A percentile compares a stretch with the other conserved stretches of the same genome.
Conservation (phyloP, 2,329 filamentous ascomycete genomes). For the Cladophialophora bantiana region DNA sequence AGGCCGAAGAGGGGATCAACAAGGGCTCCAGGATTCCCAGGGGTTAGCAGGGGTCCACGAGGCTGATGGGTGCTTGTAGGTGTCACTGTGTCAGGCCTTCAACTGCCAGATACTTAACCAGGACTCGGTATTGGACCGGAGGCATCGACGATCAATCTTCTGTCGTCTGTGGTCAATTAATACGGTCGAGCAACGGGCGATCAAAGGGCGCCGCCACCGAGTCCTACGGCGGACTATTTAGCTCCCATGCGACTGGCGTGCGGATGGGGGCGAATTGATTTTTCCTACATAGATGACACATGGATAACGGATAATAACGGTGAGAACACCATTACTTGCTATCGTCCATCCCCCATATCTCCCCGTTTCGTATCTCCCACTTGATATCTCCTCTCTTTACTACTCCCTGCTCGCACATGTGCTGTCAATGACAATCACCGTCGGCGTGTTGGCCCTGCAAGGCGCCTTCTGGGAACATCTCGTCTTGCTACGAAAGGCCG, state of each 20-base stretch:
- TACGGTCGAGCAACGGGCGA: no score
- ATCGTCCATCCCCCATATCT: not conserved
- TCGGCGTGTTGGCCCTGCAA: conserved; percentile 78
- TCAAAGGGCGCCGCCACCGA: no score
- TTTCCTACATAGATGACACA: not conserved
- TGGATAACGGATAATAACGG: not conserved
- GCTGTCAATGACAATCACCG: conserved; percentile 51
- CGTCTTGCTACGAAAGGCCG: conserved; percentile 73
- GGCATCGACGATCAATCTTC: no score
- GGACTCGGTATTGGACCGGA: no score
- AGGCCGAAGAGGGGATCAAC: conserved; percentile 20
- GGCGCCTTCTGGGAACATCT: conserved; percentile 93
- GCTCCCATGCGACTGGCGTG: no score
- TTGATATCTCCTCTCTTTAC: not conserved
- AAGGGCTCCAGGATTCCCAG: not conserved
- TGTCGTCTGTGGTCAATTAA: no score
- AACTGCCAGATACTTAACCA: not conserved
- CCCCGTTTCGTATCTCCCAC: not conserved
- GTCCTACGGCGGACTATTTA: no score
- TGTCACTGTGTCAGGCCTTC: not conserved
- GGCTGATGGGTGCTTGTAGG: conserved; percentile 22
- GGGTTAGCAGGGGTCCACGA: conserved; percentile 27
- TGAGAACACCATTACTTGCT: not conserved
- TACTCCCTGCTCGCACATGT: not conserved
- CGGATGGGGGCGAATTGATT: not conserved